These are phyloP conservation scores for Ailanthus altissimus DNA, from an alignment of 345 rosid genomes.

Conservation along the genomic window DNA sequence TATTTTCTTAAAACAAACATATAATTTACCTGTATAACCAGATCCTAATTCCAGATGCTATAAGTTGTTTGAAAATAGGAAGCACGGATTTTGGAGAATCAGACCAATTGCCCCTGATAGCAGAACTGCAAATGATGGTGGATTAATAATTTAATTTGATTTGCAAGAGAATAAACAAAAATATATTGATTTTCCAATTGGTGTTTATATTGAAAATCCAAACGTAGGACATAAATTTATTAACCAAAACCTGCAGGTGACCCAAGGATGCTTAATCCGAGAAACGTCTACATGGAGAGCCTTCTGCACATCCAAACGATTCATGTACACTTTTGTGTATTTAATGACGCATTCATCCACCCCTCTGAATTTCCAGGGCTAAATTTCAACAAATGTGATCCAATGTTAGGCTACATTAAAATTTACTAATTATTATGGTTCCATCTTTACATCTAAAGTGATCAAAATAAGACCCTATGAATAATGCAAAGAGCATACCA, in stretches of 20 bases:
- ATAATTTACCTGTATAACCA: conserved; percentile 97
- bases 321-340: conserved; percentile 60
- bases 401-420: no score
- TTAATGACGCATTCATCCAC: conserved; percentile 60
- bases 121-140: conserved; percentile 36
- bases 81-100: conserved; percentile 84
- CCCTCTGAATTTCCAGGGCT: conserved; percentile 80
- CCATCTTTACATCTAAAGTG: no score
- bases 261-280: conserved; percentile 43
- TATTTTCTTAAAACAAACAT: no score
- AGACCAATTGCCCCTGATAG: conserved; percentile 55
- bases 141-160: neutral
- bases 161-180: neutral
- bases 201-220: neutral
- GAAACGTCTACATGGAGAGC: conserved; percentile 67
- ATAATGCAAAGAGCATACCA: neutral
- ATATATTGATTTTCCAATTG: neutral
- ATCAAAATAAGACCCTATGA: no score
- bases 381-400: neutral
- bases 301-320: conserved; percentile 60
- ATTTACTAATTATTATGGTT: no score
- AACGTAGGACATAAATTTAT: no score
- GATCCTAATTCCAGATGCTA: conserved; percentile 63
- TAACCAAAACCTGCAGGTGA: conserved; percentile 50
- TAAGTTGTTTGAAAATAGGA: conserved; percentile 64